A percentile compares a stretch with the other conserved stretches of the same genome.
Evolutionary conservation across 2,329 filamentous ascomycete genomes (phyloP).

Genomic region (Pyrenochaeta sp.): DNA sequence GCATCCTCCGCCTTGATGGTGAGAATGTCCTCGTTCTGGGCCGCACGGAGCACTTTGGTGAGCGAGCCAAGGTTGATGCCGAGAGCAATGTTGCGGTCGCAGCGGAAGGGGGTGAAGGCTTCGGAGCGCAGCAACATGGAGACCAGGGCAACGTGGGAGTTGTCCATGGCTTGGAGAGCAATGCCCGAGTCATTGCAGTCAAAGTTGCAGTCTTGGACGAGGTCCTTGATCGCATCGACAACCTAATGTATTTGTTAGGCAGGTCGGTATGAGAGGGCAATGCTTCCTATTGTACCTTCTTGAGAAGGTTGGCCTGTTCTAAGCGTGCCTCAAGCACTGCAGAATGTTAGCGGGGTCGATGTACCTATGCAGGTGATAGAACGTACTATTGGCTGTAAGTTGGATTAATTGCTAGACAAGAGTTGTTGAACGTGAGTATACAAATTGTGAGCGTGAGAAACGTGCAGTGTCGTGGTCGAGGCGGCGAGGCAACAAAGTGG

Average conservation of each 20-base stretch:
- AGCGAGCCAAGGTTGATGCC: conserved; percentile 96
- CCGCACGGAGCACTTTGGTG: conserved; percentile 95
- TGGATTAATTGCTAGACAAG: conserved; percentile 2
- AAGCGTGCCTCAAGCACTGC: conserved; percentile 95
- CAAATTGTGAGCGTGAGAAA: conserved; percentile 11
- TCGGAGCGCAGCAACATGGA: conserved; percentile 99
- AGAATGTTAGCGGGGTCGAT: conserved; percentile 26
- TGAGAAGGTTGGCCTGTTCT: conserved; percentile 90
- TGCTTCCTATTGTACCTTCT: conserved; percentile 71
- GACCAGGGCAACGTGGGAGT: conserved; percentile 97
- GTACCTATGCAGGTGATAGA: too few species aligned
- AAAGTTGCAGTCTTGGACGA: conserved; percentile 99
- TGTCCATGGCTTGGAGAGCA: conserved; percentile 99
- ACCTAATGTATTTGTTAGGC: conserved; percentile 65
- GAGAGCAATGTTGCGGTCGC: conserved; percentile 98
- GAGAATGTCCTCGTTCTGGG: conserved; percentile 91
- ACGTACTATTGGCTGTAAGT: conserved; percentile 30
- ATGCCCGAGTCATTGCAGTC: conserved; percentile 99
- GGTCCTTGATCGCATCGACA: conserved; percentile 98
- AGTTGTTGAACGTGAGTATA: conserved; percentile 7
- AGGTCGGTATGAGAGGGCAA: not conserved
- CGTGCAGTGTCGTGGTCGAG: conserved; percentile 15
- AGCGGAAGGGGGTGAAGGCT: conserved; percentile 92
- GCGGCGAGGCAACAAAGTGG: conserved; percentile 17
- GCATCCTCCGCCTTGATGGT: conserved; percentile 98